Evolutionary conservation across 371 early-diverging fungal genomes (phyloP).

Genomic region (Mucor sp.): DNA sequence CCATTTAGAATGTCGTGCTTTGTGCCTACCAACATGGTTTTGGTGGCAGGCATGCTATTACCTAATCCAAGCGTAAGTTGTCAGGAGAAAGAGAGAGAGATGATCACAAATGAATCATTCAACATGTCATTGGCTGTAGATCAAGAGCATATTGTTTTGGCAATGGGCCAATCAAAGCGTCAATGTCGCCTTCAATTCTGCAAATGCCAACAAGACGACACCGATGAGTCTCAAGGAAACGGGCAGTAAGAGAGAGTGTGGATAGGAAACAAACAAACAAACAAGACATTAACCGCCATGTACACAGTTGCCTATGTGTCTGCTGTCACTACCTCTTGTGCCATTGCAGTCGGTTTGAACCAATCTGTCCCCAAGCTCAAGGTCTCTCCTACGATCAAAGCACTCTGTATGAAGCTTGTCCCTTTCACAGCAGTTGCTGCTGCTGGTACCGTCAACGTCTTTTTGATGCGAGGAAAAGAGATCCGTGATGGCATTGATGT

Average conservation of each 20-base stretch:
- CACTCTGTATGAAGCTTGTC: conserved; percentile 61
- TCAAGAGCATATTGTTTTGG: conserved; percentile 74
- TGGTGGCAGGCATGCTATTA: conserved; percentile 80
- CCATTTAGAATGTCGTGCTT: conserved; percentile 87
- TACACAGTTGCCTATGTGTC: conserved; percentile 67
- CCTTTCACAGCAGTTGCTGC: conserved; percentile 84
- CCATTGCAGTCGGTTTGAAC: conserved; percentile 74
- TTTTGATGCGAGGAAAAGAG: conserved; percentile 87
- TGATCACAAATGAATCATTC: neutral
- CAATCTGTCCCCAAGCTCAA: conserved; percentile 57
- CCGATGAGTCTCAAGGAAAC: conserved; percentile 76
- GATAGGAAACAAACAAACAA: too few species aligned
- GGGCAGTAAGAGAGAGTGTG: conserved; percentile 46
- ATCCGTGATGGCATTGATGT: conserved; percentile 79
- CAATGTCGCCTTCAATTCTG: conserved; percentile 86
- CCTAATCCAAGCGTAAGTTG: conserved; percentile 73
- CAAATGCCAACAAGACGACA: conserved; percentile 85
- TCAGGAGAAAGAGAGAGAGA: neutral
- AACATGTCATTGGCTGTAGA: conserved; percentile 33
- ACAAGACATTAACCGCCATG: neutral
- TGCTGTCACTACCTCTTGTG: conserved; percentile 76
- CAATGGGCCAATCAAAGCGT: conserved; percentile 86
- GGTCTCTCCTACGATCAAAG: conserved; percentile 44
- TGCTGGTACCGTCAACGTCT: conserved; percentile 84
- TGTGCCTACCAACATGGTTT: conserved; percentile 83